Conservation (phyloP, 2,329 filamentous ascomycete species). For the Rhinocladiella mackenziei region DNA sequence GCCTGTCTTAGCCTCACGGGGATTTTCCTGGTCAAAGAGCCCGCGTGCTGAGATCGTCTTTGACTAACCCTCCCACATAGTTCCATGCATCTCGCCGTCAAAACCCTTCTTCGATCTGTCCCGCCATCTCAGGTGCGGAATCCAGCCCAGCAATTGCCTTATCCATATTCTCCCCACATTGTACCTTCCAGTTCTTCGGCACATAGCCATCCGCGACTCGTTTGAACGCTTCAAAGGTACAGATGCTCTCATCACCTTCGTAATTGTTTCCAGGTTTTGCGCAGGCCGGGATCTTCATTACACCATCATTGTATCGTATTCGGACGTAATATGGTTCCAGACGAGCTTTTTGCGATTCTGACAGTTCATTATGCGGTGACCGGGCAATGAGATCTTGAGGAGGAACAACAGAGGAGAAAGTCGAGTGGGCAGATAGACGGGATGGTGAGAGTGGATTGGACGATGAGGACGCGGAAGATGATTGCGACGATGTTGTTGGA, state of each 20-base stretch:
- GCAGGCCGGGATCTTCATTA: constrained; percentile 80
- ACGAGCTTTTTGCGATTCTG: constrained; percentile 53
- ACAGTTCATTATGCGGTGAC: constrained; percentile 55
- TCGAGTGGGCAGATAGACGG: constrained; percentile 24
- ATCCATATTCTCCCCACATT: constrained; percentile 58
- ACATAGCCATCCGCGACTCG: constrained; percentile 85
- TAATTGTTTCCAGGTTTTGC: constrained; percentile 72
- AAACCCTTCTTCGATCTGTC: constrained; percentile 25
- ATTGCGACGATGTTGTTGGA: constrained; percentile 30
- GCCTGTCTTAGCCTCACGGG: too few species aligned
- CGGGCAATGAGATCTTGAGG: constrained; percentile 51
- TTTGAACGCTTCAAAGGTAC: constrained; percentile 90
- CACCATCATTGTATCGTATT: constrained; percentile 82
- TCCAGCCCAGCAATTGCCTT: constrained; percentile 12
- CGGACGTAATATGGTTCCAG: constrained; percentile 81
- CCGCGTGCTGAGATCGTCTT: too few species aligned
- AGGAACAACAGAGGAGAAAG: constrained; percentile 16
- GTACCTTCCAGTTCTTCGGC: constrained; percentile 69
- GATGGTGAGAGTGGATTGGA: constrained; percentile 24
- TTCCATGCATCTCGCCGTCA: constrained; percentile 3
- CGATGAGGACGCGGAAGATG: constrained; percentile 11
- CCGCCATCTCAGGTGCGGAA: constrained; percentile 17
- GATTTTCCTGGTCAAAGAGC: too few species aligned
- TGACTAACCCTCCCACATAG: background rate
- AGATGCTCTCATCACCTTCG: constrained; percentile 80